These are phyloP conservation scores for Microdochium paspali DNA, from an alignment of 2,329 filamentous ascomycete genomes.

Conservation along the genomic window DNA sequence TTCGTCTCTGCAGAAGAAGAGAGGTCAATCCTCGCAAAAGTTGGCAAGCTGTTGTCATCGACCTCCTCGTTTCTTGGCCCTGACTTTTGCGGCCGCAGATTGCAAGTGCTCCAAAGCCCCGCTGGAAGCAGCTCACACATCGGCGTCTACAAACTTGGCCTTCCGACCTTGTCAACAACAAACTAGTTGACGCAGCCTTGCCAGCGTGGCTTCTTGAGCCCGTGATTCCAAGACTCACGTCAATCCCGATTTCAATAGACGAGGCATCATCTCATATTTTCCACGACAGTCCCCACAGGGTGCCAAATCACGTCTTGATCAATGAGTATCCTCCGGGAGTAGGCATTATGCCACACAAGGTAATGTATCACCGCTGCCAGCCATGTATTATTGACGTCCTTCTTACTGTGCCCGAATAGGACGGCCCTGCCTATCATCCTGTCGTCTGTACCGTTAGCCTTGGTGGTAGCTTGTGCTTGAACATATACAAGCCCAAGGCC, in stretches of 20 bases:
- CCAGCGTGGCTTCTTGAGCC: constrained; percentile 68
- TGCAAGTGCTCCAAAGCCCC: constrained; percentile 56
- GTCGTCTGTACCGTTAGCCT: constrained; percentile 88
- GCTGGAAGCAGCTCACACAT: constrained; percentile 83
- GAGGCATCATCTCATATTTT: constrained; percentile 35
- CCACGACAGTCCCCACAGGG: constrained; percentile 57
- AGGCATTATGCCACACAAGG: constrained; percentile 94
- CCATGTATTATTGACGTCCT: constrained; percentile 3
- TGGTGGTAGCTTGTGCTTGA: constrained; percentile 66
- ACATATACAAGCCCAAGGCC: constrained; percentile 58
- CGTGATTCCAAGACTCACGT: constrained; percentile 51
- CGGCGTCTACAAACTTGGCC: constrained; percentile 88
- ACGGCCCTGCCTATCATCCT: constrained; percentile 77
- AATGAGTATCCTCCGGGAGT: constrained; percentile 85
- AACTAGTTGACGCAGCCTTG: constrained; percentile 63
- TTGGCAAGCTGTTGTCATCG: constrained; percentile 16
- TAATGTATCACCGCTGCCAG: constrained; percentile 12
- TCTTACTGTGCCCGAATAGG: constrained; percentile 28
- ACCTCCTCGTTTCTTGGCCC: constrained; percentile 26
- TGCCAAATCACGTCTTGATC: constrained; percentile 84
- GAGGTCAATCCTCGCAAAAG: constrained; percentile 59
- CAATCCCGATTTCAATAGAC: constrained; percentile 30
- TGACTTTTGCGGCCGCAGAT: constrained; percentile 31
- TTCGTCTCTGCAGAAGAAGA: constrained; percentile 78
- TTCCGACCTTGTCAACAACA: constrained; percentile 69